phyloP scores from a whole-genome alignment of 2,329 filamentous ascomycete species.

The Fusarium sp. region DNA sequence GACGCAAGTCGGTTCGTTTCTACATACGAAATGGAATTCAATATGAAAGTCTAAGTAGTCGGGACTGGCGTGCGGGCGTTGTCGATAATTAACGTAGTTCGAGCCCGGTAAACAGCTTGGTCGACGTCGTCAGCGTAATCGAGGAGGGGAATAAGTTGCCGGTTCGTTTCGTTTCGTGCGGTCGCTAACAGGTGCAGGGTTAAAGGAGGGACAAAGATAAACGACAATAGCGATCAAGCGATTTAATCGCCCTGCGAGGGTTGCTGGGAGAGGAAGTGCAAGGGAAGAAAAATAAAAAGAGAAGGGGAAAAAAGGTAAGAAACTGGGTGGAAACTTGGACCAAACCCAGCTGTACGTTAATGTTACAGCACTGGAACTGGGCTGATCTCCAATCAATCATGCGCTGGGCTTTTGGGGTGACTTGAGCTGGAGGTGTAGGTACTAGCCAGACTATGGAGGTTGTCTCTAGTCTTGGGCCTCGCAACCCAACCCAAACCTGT shows the following conservation, averaged over 20 bases:
- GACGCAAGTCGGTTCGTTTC: constrained; percentile 34
- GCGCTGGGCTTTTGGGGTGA: constrained; percentile 19
- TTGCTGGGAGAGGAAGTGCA: constrained; percentile 21
- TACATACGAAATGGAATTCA: constrained; percentile 42
- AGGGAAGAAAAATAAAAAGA: constrained; percentile 1
- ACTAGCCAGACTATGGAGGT: no score
- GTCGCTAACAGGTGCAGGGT: constrained; percentile 34
- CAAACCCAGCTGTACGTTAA: constrained; percentile 21
- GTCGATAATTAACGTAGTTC: constrained; percentile 13
- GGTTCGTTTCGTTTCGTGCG: constrained; percentile 41
- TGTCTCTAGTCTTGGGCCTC: constrained; percentile 32
- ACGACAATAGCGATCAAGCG: constrained; percentile 27
- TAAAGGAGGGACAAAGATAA: constrained; percentile 36
- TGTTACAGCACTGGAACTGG: not conserved
- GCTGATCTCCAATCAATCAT: constrained; percentile 42
- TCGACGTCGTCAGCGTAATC: constrained; percentile 37
- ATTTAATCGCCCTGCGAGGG: constrained; percentile 21
- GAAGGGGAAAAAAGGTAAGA: constrained; percentile 16
- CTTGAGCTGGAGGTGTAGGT: constrained; percentile 19
- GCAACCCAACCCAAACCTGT: constrained; percentile 30
- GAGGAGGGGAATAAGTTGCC: constrained; percentile 22
- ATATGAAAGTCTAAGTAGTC: constrained; percentile 8
- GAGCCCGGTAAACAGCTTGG: constrained; percentile 26
- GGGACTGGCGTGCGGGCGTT: constrained; percentile 1
- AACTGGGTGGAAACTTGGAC: constrained; percentile 35